Base-by-base conservation (phyloP, 495 filamentous ascomycete genomes). In the Patellaria atrata region DNA sequence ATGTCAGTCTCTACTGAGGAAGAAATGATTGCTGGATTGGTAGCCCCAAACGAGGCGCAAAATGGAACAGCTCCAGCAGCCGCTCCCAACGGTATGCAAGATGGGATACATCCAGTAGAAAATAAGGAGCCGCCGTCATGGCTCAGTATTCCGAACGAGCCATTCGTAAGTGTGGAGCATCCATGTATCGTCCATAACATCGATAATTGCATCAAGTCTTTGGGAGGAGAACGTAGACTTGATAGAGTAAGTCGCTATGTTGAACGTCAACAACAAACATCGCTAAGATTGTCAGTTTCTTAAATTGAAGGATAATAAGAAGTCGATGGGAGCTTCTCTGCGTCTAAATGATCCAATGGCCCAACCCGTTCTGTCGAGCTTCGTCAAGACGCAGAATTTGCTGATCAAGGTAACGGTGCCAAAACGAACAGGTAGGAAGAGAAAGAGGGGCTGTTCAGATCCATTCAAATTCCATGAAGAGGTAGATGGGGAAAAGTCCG, bases 381-480 rank as follows among this genome's bases (percentile, higher is more conserved):
- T 73, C 44, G 62, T 73, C 4, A 45, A 63, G 22, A 78, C 84
- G 2, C 79, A 79, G 43, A 89, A 93, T 45, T 53, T 96, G 18
- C 63, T 96, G 15, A 63, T 97, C 16, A 84, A 85, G 57, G 65
- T 97, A 28, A 83, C 78, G 0, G 73, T 94, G 2, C 91, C 91
- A 0, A 87, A 79, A 54, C 62, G 80, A 27, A 91, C 82, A 4
- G 83, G 85, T 3, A 69, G 83, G 27, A 94, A 81, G 52, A 70
- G 83, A 20, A 89, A 82, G 55, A 62, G 73, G 29, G 82, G 80
- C 5, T 75, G 72, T 5, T 45, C 71, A 37, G 78, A 65, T 20
- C 76, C 77, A 1, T 92, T 77, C 46, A 43, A 47, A 4, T 49
- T 54, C 10, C 50, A 49, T 14, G 43, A 47, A 21, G 40, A 50